Evolutionary conservation across 371 early-diverging fungal genomes (phyloP).

Genomic region (Dichotomocladium elegans): DNA sequence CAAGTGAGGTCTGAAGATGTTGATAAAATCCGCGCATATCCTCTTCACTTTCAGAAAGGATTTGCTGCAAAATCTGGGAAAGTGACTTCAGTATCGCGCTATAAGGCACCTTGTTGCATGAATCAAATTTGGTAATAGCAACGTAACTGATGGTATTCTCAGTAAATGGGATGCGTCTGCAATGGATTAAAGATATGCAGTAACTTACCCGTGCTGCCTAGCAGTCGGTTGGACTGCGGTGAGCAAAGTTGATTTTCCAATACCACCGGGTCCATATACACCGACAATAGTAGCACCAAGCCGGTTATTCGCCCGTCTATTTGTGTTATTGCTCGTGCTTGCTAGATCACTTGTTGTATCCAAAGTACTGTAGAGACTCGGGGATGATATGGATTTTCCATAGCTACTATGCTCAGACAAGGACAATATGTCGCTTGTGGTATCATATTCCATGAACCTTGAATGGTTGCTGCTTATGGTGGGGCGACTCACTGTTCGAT

Average conservation of each 20-base stretch:
- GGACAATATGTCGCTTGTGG: constrained; percentile 14
- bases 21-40: constrained; percentile 32
- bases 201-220: constrained; percentile 33
- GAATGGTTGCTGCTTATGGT: background rate
- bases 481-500: constrained; percentile 11
- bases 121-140: constrained; percentile 36
- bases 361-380: constrained; percentile 27
- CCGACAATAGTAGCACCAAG: constrained; percentile 20
- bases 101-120: constrained; percentile 35
- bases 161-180: too few relatives aligned
- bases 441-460: constrained; percentile 11
- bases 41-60: constrained; percentile 38
- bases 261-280: constrained; percentile 39
- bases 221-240: constrained; percentile 34
- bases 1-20: constrained; percentile 26
- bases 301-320: background rate
- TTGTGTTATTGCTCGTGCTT: constrained; percentile 4
- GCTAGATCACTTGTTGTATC: constrained; percentile 30
- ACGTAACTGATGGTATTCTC: too few relatives aligned
- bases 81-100: constrained; percentile 31
- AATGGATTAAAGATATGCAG: background rate
- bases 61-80: constrained; percentile 41
- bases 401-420: background rate
- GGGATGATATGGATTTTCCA: constrained; percentile 24
- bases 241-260: constrained; percentile 41